Conservation (phyloP, 83 land plant species). For the Diphasiastrum complanatum region DNA sequence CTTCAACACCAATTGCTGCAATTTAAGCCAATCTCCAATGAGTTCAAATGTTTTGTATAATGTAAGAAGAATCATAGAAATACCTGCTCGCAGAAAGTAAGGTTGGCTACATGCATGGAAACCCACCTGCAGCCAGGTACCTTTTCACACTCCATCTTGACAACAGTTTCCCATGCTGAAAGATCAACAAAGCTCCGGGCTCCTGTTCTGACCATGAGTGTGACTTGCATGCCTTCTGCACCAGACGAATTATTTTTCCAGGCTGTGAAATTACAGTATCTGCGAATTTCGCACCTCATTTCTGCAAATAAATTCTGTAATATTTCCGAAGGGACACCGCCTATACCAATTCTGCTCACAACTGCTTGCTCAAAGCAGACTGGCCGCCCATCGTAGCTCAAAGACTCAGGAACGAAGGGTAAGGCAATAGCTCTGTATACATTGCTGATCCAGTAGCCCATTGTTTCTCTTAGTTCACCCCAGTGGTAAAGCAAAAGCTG, state of each 20-base stretch:
- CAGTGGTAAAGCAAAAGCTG: conserved; percentile 20
- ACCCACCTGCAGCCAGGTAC: conserved; percentile 13
- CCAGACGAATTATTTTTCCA: background rate
- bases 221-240: background rate
- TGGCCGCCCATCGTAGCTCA: background rate
- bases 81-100: conserved; percentile 26
- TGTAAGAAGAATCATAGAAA: background rate
- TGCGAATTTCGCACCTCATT: conserved; percentile 21
- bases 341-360: conserved; percentile 21
- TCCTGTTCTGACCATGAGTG: conserved; percentile 19
- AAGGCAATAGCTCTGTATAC: conserved; percentile 18
- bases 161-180: conserved; percentile 8
- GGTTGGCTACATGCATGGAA: conserved; percentile 2
- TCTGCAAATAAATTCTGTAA: conserved; percentile 14
- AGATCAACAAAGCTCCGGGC: conserved; percentile 17
- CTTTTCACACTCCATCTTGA: conserved; percentile 9
- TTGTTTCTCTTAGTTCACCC: conserved; percentile 21
- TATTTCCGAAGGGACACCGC: conserved; percentile 8
- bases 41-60: too few relatives aligned
- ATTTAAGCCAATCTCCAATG: too few relatives aligned
- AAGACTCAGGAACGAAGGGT: background rate
- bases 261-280: conserved; percentile 4
- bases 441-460: conserved; percentile 27
- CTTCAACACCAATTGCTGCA: too few relatives aligned
- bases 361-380: conserved; percentile 28